Base-by-base conservation (phyloP, 352 stramenopile genomes). In the Sclerospora graminicola region DNA sequence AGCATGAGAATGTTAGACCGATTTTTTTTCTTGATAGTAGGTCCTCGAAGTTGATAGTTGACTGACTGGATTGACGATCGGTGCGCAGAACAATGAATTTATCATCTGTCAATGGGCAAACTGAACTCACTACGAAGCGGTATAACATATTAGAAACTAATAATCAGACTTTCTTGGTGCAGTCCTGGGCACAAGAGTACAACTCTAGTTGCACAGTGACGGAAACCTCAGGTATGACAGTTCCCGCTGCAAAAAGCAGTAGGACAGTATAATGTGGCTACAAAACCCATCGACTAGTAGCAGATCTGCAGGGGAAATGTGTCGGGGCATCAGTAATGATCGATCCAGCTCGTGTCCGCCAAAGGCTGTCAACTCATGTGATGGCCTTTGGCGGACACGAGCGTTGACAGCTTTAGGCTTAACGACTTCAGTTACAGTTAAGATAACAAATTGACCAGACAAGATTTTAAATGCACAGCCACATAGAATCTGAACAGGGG, bases 61-160 rank as follows among this genome's bases (percentile, higher is more conserved):
- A 32, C 23, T 43, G 23, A n/a, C n/a, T 41, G n/a, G 23, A 11
- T 30, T 11, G 23, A 21, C 30, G 20, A 3, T 21, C 30, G 5
- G 2, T 32, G n/a, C 14, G 16, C 14, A 54, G 46, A 37, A 41
- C n/a, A 8, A 31, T 48, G 24, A 13, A 54, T 31, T 48, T 54
- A 20, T 54, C 46, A 10, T 36, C 13, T 0, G 5, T 47, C 16
- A 48, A 18, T 24, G 26, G 34, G 1, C 31, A 39, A 19, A 42
- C 13, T 14, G 14, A 35, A 28, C 36, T 52, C 8, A 52, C 8
- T 18, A 19, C 19, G 11, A 15, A 28, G 29, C 21, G 47, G 29
- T 24, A 23, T n/a, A 20, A 2, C 15, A 28, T 26, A 23, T 38
- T 54, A 16, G 16, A 47, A 21, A 5, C 1, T 5, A 54, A 54